Evolutionary conservation across 768 basidiomycete species (phyloP), one percentile per base, ranked within the genome.

Genomic region (Pulveroboletus frians): DNA sequence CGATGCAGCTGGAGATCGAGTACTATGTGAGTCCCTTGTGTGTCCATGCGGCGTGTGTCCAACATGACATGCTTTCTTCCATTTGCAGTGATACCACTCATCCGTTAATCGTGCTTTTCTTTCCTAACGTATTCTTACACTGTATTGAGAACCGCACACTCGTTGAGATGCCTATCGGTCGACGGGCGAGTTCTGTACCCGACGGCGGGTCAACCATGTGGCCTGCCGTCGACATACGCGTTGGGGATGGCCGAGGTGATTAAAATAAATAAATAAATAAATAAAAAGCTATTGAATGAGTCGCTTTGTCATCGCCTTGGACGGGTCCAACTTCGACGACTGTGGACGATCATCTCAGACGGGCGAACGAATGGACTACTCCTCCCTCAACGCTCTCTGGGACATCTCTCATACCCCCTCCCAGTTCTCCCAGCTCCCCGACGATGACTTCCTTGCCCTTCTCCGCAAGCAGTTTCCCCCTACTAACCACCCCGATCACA

Each of bases 1-100:
- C 7, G 9, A 27, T 39, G 39, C 59, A 97, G 94, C 76, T 97
- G 59, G 94, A 97, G 73, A 89, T 97, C 50, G 94, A 97, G 61
- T 93, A 92, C 71, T 93, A 92, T 69, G 87, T 89, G 47, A 71
- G 87, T 78, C 38, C 2, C 23, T 26, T 26, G 5, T 39, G 5
- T 39, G 39, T 37, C 17, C 17, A 2, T n/a, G 5, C 0, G 17
- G 1, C n/a, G 17, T 7, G 34, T 2, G 17, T 26, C n/a, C 32
- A 35, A 46, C 39, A 53, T 31, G 34, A 9, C 45, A 20, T 32
- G 13, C 29, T 43, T n/a, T 40, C 35, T 30, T 7, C 5, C n/a
- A n/a, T 38, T 30, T 34, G 30, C 14, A 62, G 60, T 63, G 52
- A 62, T 59, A 64, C 53, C 35, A 8, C 23, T 44, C 31, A 31